phyloP scores from a whole-genome alignment of 257 asterid genomes.

The Coffea canephora region DNA sequence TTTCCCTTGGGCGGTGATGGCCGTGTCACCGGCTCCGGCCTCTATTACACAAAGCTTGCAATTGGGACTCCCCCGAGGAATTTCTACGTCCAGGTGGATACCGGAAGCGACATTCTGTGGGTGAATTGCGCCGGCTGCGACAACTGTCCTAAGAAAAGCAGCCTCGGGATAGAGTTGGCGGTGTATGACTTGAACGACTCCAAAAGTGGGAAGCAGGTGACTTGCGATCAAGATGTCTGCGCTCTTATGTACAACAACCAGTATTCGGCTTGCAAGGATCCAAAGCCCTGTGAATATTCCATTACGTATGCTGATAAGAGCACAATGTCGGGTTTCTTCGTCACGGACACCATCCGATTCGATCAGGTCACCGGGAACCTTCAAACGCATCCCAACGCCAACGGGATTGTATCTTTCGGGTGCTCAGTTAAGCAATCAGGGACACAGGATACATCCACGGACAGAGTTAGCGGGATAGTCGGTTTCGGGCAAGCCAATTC shows the following conservation, averaged over 20 bases:
- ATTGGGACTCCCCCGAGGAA: slow-evolving; percentile 68
- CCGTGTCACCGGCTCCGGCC: slow-evolving; percentile 31
- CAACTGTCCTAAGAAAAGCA: slow-evolving; percentile 57
- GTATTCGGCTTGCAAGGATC: slow-evolving; percentile 9
- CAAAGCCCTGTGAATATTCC: slow-evolving; percentile 16
- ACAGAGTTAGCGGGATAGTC: slow-evolving; percentile 25
- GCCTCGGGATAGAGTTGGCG: slow-evolving; percentile 31
- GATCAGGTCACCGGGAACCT: slow-evolving; percentile 17
- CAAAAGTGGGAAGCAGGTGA: slow-evolving; percentile 13
- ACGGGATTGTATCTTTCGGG: slow-evolving; percentile 24
- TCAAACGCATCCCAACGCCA: slow-evolving; percentile 7
- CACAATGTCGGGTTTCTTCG: slow-evolving; percentile 18
- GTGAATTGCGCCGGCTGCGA: slow-evolving; percentile 62
- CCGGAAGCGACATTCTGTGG: slow-evolving; percentile 81
- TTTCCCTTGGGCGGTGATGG: slow-evolving; percentile 27
- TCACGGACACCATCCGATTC: slow-evolving; percentile 21
- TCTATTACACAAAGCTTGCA: slow-evolving; percentile 63
- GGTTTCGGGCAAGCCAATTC: slow-evolving; percentile 28
- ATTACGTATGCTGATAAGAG: slow-evolving; percentile 25
- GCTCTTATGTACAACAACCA: not conserved
- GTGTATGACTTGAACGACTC: slow-evolving; percentile 20
- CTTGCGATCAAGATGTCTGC: slow-evolving; percentile 24
- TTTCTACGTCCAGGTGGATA: slow-evolving; percentile 68
- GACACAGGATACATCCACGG: slow-evolving; percentile 24
- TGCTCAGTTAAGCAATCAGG: slow-evolving; percentile 23